Evolutionary conservation across 345 rosid species (phyloP), one percentile per base, ranked within the genome.

Genomic region (Salix udensis): DNA sequence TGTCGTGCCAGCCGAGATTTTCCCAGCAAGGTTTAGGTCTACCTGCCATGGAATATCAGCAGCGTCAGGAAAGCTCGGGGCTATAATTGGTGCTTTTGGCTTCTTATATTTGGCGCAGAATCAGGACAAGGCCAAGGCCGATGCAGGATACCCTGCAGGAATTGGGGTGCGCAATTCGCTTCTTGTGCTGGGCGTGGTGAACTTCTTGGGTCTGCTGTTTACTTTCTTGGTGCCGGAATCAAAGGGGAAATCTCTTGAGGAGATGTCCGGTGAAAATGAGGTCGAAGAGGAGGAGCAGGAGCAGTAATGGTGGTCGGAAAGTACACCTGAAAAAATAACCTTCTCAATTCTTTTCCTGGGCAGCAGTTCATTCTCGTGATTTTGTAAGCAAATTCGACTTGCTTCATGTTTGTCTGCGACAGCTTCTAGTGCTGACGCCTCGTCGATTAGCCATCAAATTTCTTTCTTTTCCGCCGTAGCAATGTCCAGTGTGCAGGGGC

Each of bases 41-140:
- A 94, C 98, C 21, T 94, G 97, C 82, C 97, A 93, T 42, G 94
- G 97, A 3, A 91, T 93, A 61, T 93, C 97, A n/a, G 92, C 97
- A 31, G 96, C 94, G 16, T 75, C 91, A 1, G 97, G 97, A 62
- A 93, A 93, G 81, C 84, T 91, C 1, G 97, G 97, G 26, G 97
- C 96, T n/a, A 93, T 93, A 26, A 87, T 91, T n/a, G 93, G 97
- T 64, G 94, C 98, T 12, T 91, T 91, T 46, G 98, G 94, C 24
- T 94, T 94, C 83, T 82, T 94, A 72, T 91, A 89, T 76, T 80
- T 92, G 86, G 91, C 97, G 50, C 98, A 94, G 82, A 85, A 77
- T 66, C 76, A 83, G 67, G 88, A 91, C 86, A 88, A 89, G 86
- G 82, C 82, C 76, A 89, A 90, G 84, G 82, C 97, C 37, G 98